phyloP scores from a whole-genome alignment of 2,329 filamentous ascomycete species.

The Ascomycota sp. region DNA sequence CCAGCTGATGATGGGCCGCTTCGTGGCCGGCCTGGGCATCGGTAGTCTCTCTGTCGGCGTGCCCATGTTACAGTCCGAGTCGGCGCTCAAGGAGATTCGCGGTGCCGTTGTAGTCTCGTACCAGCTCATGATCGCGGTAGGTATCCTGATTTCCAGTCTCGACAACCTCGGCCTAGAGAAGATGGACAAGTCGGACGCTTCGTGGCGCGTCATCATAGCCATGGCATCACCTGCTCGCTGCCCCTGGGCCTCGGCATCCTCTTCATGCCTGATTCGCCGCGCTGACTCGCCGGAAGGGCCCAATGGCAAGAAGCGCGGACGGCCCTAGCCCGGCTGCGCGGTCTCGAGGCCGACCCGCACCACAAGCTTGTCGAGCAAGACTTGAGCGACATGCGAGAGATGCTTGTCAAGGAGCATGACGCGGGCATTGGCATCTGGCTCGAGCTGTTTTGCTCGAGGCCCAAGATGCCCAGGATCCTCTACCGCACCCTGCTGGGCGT shows the following conservation, averaged over 20 bases:
- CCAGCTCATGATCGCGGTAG: slow-evolving; percentile 49
- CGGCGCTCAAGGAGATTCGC: slow-evolving; percentile 40
- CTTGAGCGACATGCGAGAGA: slow-evolving; percentile 27
- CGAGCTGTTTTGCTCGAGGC: too few species aligned
- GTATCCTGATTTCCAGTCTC: slow-evolving; percentile 38
- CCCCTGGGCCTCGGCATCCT: slow-evolving; percentile 35
- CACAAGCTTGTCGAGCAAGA: slow-evolving; percentile 28
- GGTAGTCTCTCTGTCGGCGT: slow-evolving; percentile 44
- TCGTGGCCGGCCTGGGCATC: slow-evolving; percentile 45
- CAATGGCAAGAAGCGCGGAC: slow-evolving; percentile 26
- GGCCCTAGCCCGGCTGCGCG: slow-evolving; percentile 32
- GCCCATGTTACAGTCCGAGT: slow-evolving; percentile 52
- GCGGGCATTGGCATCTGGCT: too few species aligned
- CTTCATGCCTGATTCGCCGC: slow-evolving; percentile 33
- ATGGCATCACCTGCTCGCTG: too few species aligned
- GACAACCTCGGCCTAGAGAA: slow-evolving; percentile 32
- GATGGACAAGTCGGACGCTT: slow-evolving; percentile 17
- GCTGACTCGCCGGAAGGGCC: slow-evolving; percentile 29
- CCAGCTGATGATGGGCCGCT: slow-evolving; percentile 42
- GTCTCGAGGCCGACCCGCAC: slow-evolving; percentile 23
- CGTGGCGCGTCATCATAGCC: slow-evolving; percentile 47
- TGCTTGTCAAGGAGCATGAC: slow-evolving; percentile 25
- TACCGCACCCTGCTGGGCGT: too few species aligned
- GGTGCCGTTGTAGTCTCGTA: slow-evolving; percentile 43
- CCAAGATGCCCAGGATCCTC: too few species aligned